Percentiles rank a stretch among this genome's conserved stretches.
Evolutionary conservation across 495 filamentous ascomycete genomes (phyloP).

Genomic region (Talaromyces trachyspermus): DNA sequence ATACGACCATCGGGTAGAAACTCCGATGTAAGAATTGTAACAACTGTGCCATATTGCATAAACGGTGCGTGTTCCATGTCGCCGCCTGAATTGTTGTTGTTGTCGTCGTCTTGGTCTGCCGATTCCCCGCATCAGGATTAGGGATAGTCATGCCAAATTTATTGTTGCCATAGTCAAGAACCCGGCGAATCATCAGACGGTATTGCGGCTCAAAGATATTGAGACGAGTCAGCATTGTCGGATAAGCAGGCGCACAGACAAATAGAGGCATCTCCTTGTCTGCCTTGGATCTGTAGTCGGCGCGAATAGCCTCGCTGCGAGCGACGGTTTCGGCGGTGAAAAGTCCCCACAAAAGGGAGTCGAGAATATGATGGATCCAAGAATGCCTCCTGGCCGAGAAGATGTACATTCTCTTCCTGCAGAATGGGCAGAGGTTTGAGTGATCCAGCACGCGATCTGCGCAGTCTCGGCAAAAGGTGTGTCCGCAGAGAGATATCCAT

Average conservation of each 20-base stretch:
- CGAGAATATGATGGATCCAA: conserved; percentile 56
- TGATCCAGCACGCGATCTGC: conserved; percentile 67
- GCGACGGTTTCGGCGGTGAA: conserved; percentile 58
- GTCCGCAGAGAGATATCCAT: conserved; percentile 76
- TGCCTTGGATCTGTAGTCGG: conserved; percentile 42
- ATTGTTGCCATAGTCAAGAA: conserved; percentile 56
- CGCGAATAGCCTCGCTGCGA: conserved; percentile 43
- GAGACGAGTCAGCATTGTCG: conserved; percentile 74
- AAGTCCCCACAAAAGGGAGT: conserved; percentile 50
- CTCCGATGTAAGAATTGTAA: conserved; percentile 65
- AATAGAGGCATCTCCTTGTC: conserved; percentile 67
- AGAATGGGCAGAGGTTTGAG: conserved; percentile 69
- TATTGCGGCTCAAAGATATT: conserved; percentile 92
- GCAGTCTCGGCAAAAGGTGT: conserved; percentile 82
- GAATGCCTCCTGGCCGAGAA: conserved; percentile 41
- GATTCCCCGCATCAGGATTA: conserved; percentile 42
- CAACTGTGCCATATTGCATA: conserved; percentile 67
- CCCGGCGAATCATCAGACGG: conserved; percentile 77
- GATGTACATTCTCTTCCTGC: conserved; percentile 59
- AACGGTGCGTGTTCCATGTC: conserved; percentile 53
- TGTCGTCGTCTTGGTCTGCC: too few species aligned
- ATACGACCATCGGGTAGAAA: conserved; percentile 73
- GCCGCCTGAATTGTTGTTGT: conserved; percentile 39
- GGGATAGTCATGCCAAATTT: conserved; percentile 82
- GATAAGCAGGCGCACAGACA: conserved; percentile 73